A percentile compares a stretch with the other conserved stretches of the same genome.
phyloP scores from a whole-genome alignment of 2,329 filamentous ascomycete genomes.

The Nemania sp. region DNA sequence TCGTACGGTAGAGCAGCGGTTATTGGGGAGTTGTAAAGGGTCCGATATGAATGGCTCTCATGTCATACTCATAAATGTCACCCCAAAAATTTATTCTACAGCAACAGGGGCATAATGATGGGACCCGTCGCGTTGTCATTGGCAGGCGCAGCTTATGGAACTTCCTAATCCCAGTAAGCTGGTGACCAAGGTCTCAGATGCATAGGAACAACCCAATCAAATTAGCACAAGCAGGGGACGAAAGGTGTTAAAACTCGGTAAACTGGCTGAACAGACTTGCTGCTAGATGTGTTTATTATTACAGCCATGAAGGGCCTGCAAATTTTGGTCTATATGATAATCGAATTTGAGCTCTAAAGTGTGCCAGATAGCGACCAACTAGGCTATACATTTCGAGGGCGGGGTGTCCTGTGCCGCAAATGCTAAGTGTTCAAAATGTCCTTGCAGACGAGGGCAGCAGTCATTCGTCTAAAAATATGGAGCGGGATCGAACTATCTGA shows the following conservation, averaged over 20 bases:
- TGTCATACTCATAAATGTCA: conserved; percentile 4
- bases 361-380: conserved; percentile 7
- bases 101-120: conserved; percentile 1
- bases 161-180: conserved; percentile 19
- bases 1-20: conserved; percentile 10
- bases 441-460: conserved; percentile 8
- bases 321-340: not conserved
- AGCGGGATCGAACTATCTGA: conserved; percentile 15
- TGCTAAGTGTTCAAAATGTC: conserved; percentile 11
- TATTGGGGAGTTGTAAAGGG: not conserved
- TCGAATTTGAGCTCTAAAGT: not conserved
- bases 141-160: conserved; percentile 2
- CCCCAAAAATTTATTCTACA: conserved; percentile 25
- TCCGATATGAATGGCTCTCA: not conserved
- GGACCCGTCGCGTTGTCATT: conserved; percentile 2
- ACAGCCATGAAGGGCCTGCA: not conserved
- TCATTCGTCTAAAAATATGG: conserved; percentile 16
- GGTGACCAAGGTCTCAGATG: conserved; percentile 17
- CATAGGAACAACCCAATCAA: conserved; percentile 18
- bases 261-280: conserved; percentile 11
- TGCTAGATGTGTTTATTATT: conserved; percentile 19
- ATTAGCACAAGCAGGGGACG: not conserved
- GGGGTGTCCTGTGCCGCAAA: not conserved
- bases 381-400: conserved; percentile 16
- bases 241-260: not conserved